A percentile compares a stretch with the other conserved stretches of the same genome.
Evolutionary conservation across 1,284 basidiomycete genomes (phyloP).

Genomic region (Boletus sp.): DNA sequence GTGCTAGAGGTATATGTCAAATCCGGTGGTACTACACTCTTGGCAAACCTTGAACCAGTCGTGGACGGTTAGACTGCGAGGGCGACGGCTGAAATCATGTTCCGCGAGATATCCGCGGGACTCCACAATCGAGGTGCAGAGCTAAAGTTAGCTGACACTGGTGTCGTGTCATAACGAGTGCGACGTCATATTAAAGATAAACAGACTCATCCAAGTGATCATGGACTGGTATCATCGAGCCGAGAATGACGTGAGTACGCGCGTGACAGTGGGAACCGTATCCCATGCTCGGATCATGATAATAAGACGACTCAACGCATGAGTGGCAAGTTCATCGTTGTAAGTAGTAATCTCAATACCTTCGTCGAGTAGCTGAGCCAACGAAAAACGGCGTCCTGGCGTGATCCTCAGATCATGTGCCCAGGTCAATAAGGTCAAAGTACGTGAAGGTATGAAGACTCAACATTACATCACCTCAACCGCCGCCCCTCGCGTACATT

Average conservation of each 20-base stretch:
- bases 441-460: conserved; percentile 29
- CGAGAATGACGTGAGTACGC: neutral
- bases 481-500: neutral
- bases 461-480: conserved; percentile 26
- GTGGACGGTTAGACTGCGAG: too few species aligned
- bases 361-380: neutral
- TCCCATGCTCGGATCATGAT: conserved; percentile 8
- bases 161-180: too few species aligned
- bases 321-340: neutral
- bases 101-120: too few species aligned
- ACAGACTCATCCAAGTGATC: neutral
- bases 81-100: too few species aligned
- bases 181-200: neutral
- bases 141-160: too few species aligned
- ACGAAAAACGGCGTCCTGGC: neutral
- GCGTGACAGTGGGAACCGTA: neutral
- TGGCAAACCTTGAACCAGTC: too few species aligned
- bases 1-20: too few species aligned
- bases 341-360: neutral
- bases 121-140: too few species aligned
- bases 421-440: conserved; percentile 29
- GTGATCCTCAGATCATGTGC: conserved; percentile 26
- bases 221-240: neutral
- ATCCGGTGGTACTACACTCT: too few species aligned
- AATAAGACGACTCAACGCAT: neutral